phyloP scores from a whole-genome alignment of 2,329 filamentous ascomycete species.

The Colletotrichum lindemuthianum region DNA sequence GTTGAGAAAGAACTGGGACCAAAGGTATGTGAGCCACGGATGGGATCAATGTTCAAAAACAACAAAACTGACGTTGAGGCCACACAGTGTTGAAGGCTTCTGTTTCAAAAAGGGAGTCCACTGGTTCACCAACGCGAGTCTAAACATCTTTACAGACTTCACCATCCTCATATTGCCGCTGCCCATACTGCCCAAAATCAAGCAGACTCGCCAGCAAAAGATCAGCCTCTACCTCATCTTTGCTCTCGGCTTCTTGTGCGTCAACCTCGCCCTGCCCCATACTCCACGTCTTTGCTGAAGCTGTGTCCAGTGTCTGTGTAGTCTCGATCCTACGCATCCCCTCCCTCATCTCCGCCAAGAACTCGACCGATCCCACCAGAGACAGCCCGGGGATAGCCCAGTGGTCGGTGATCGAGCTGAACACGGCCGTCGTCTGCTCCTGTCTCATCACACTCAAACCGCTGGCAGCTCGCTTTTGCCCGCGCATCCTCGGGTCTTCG shows the following conservation, averaged over 20 bases:
- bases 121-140: conserved; percentile 37
- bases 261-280: background rate
- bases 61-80: background rate
- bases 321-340: conserved; percentile 41
- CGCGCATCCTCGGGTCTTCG: conserved; percentile 27
- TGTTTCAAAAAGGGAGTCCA: conserved; percentile 3
- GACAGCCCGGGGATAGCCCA: conserved; percentile 37
- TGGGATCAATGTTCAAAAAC: background rate
- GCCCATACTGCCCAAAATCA: conserved; percentile 39
- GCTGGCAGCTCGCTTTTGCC: conserved; percentile 42
- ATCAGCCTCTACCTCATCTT: conserved; percentile 39
- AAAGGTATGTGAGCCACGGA: background rate
- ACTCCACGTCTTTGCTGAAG: background rate
- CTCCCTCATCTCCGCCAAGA: conserved; percentile 31
- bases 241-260: conserved; percentile 41
- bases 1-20: conserved; percentile 37
- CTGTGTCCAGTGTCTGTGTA: conserved; percentile 38
- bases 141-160: conserved; percentile 42
- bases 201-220: conserved; percentile 38
- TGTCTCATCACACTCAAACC: conserved; percentile 43
- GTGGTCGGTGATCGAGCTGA: conserved; percentile 42
- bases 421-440: conserved; percentile 42
- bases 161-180: conserved; percentile 41
- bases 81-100: conserved; percentile 1
- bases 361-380: conserved; percentile 38